Evolutionary conservation across 257 asterid species (phyloP).

Genomic region (Ophiorrhiza pumila): DNA sequence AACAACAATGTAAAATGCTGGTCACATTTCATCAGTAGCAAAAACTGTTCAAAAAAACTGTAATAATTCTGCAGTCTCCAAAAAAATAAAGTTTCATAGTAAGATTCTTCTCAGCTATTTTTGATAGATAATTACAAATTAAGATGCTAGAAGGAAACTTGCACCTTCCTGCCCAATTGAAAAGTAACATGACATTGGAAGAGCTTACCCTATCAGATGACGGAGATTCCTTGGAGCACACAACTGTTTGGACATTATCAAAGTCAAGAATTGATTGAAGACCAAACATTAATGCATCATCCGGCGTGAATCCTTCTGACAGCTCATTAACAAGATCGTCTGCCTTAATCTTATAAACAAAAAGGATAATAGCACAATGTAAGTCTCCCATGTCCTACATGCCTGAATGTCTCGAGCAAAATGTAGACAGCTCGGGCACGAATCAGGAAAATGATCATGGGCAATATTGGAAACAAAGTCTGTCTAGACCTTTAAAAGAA

Average conservation of each 20-base stretch:
- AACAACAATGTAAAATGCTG: constrained; percentile 1
- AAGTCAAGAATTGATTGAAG: constrained; percentile 60
- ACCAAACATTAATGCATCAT: constrained; percentile 76
- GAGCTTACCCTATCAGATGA: constrained; percentile 73
- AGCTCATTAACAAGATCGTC: constrained; percentile 68
- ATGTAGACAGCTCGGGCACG: neutral
- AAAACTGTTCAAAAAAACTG: neutral
- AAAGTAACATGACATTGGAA: neutral
- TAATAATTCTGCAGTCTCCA: too few species aligned
- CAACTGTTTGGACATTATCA: constrained; percentile 49
- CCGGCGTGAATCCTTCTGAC: constrained; percentile 74
- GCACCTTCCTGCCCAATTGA: neutral
- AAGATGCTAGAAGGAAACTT: neutral
- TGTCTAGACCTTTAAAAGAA: neutral
- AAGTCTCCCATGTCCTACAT: constrained; percentile 3
- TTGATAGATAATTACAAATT: neutral
- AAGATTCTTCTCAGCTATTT: neutral
- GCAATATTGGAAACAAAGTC: neutral
- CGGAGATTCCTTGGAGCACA: constrained; percentile 62
- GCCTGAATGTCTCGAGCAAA: neutral
- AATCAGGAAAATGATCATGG: neutral
- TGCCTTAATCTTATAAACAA: constrained; percentile 51
- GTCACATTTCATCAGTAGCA: neutral
- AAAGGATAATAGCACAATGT: neutral
- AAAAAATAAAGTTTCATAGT: neutral